Evolutionary conservation across 768 basidiomycete genomes (phyloP), one percentile per base, ranked within the genome.

Genomic region (Suillus subalutaceus): DNA sequence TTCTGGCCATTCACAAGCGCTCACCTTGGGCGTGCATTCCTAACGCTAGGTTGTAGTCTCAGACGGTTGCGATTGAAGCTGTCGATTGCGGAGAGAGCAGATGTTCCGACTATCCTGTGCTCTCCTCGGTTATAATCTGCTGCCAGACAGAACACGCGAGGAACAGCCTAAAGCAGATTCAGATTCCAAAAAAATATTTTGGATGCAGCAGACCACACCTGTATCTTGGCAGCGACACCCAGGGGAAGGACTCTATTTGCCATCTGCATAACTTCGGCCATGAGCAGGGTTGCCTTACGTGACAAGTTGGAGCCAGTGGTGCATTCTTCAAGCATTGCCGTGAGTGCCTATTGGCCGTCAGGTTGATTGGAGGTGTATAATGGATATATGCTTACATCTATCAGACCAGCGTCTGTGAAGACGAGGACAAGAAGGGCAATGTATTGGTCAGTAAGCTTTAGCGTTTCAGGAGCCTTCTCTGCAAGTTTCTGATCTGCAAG

Each of bases 361-460:
- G 26, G 58, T 38, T 38, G 15, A n/a, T 2, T 16, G 4, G 16
- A 12, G 43, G 48, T 13, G 16, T 3, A 0, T 10, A 43, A 32
- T 16, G 32, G 35, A 40, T 53, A 64, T 55, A 58, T 67, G 77
- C 86, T 67, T 67, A 96, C 97, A 76, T 98, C 95, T 55, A 95
- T 79, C 1, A 99, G 79, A 26, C 97, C 97, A 16, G 94, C 91
- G 70, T 94, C 91, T 4, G 90, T 87, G 65, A 99, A 88, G 3
- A 97, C 87, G 20, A 92, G 82, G 9, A 98, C 83, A 6, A 99
- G 81, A 16, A 99, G 81, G 0, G 92, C 92, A 61, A 96, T 86
- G 74, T 95, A 99, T 72, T 99, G 97, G 72, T 98, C 96, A 2
- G 95, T 91, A 32, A 99, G 77, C 72, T 92, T 96, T 53, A 95